These are phyloP conservation scores for Sherardia arvensis DNA, from an alignment of 257 asterid species.

Conservation along the genomic window DNA sequence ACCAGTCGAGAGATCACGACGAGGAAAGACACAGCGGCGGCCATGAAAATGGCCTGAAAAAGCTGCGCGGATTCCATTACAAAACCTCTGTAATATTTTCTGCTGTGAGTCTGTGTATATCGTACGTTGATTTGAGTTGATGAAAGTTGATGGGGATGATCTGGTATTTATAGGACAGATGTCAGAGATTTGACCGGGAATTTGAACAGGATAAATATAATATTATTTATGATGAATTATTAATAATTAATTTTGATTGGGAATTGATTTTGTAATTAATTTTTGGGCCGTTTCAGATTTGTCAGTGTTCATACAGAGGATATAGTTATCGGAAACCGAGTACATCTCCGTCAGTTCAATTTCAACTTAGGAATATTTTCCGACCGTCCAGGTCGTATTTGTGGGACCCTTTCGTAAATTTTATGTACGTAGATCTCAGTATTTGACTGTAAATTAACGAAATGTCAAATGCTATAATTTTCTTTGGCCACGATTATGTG, in stretches of 20 bases:
- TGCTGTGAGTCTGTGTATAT: background rate
- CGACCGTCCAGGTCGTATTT: background rate
- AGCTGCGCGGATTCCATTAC: conserved; percentile 19
- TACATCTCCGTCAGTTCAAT: background rate
- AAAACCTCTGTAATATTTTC: background rate
- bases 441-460: background rate
- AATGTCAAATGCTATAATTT: background rate
- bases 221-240: background rate
- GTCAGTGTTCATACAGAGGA: background rate
- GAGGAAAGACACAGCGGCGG: conserved; percentile 17
- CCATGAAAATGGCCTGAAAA: conserved; percentile 5
- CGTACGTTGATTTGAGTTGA: background rate
- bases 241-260: no score
- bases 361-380: background rate
- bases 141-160: background rate
- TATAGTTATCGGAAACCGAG: background rate
- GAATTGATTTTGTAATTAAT: no score
- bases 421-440: background rate
- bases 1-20: conserved; percentile 22
- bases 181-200: background rate
- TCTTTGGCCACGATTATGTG: background rate
- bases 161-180: background rate
- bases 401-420: background rate
- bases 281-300: background rate
- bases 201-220: background rate